phyloP scores from a whole-genome alignment of 176 grass and related monocot genomes.

The Chloris gayana region DNA sequence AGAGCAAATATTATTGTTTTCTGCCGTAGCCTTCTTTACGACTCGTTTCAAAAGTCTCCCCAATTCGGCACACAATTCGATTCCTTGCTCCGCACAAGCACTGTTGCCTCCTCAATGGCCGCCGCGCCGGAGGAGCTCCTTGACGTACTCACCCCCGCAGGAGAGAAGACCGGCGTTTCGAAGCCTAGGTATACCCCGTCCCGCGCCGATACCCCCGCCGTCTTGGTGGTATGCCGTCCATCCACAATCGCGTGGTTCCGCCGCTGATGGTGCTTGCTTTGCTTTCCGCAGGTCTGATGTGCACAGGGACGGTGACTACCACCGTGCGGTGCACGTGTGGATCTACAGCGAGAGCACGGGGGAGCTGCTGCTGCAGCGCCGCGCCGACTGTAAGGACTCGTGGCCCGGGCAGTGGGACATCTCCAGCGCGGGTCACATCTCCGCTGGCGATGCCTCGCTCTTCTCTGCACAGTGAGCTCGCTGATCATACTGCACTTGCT shows the following conservation, averaged over 20 bases:
- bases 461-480: constrained; percentile 66
- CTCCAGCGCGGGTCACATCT: constrained; percentile 89
- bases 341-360: constrained; percentile 87
- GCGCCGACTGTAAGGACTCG: constrained; percentile 89
- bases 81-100: neutral
- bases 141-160: constrained; percentile 71
- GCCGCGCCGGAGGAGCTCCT: constrained; percentile 64
- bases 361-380: constrained; percentile 83
- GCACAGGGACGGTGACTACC: constrained; percentile 81
- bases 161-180: constrained; percentile 86
- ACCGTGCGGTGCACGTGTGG: constrained; percentile 86
- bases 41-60: neutral
- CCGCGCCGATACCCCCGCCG: neutral
- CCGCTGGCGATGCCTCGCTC: constrained; percentile 86
- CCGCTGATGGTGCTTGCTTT: neutral
- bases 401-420: constrained; percentile 95
- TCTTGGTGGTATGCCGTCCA: constrained; percentile 19
- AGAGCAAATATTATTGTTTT: too few species aligned
- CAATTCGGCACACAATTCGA: neutral
- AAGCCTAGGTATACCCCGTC: constrained; percentile 62
- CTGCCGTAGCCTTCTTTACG: neutral
- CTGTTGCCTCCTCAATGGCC: constrained; percentile 36
- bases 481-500: too few species aligned
- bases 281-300: constrained; percentile 61
- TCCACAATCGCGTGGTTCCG: neutral